phyloP scores from a whole-genome alignment of 2,329 filamentous ascomycete genomes.

The Aschersonia sp. region DNA sequence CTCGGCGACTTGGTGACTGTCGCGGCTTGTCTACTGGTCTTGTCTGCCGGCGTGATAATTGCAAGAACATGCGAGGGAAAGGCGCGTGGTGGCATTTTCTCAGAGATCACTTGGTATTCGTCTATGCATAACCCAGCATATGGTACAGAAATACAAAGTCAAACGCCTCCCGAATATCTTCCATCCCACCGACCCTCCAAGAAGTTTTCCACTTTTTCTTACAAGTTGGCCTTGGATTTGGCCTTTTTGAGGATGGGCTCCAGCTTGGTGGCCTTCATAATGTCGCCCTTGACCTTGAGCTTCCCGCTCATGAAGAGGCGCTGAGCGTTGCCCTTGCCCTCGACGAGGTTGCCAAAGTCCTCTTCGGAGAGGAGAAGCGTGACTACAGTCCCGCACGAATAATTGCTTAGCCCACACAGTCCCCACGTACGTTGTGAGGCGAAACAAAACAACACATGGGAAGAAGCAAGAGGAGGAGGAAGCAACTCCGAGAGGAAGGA shows the following conservation, averaged over 20 bases:
- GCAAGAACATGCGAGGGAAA: too few relatives aligned
- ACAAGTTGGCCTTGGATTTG: constrained; percentile 72
- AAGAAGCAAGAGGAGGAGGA: not conserved
- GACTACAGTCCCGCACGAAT: constrained; percentile 33
- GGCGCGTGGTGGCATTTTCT: too few relatives aligned
- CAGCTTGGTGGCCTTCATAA: constrained; percentile 98
- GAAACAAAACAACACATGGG: too few relatives aligned
- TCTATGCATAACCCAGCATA: not conserved
- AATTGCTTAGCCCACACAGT: too few relatives aligned
- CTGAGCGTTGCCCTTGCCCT: constrained; percentile 87
- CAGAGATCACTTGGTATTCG: not conserved
- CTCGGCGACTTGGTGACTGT: too few relatives aligned
- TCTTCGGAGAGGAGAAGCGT: constrained; percentile 73
- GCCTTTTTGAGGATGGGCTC: constrained; percentile 86
- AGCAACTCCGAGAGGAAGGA: too few relatives aligned
- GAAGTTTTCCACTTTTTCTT: constrained; percentile 11
- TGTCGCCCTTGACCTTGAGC: constrained; percentile 93
- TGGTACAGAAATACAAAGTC: not conserved
- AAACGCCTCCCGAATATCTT: not conserved
- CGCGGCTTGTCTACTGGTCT: too few relatives aligned
- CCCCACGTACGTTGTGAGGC: too few relatives aligned
- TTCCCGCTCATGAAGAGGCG: constrained; percentile 96
- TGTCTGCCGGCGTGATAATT: too few relatives aligned
- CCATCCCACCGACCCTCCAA: not conserved
- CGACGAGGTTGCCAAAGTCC: constrained; percentile 72